Conservation (phyloP, 2,329 filamentous ascomycete species). For the Aureobasidium sp. region DNA sequence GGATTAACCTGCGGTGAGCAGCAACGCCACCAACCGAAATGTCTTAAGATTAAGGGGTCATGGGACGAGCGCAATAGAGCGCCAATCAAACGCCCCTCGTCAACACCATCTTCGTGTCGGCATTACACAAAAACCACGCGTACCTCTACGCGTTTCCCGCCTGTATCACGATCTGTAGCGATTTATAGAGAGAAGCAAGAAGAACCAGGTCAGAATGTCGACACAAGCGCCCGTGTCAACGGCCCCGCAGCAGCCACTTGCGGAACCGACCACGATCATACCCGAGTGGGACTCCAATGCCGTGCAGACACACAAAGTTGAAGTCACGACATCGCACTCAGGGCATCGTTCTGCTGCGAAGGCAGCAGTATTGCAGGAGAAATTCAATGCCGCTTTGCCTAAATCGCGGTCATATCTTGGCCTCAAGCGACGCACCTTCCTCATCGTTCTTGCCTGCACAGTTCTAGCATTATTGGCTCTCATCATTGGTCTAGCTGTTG, state of each 20-base stretch:
- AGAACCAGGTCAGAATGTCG: neutral
- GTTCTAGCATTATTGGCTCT: constrained; percentile 30
- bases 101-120: neutral
- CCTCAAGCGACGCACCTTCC: constrained; percentile 29
- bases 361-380: neutral
- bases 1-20: neutral
- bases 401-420: constrained; percentile 32
- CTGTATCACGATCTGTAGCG: neutral
- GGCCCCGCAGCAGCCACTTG: constrained; percentile 3
- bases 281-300: constrained; percentile 21
- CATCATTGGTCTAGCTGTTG: constrained; percentile 35
- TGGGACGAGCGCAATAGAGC: neutral
- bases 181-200: neutral
- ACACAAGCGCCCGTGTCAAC: neutral
- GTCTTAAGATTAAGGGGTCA: constrained; percentile 10
- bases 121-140: neutral
- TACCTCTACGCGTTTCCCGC: neutral
- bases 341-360: neutral
- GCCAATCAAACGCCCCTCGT: neutral
- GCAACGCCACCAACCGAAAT: neutral
- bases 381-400: constrained; percentile 29
- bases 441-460: constrained; percentile 26
- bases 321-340: constrained; percentile 8
- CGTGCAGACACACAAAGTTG: neutral
- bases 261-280: constrained; percentile 9